Conservation (phyloP, 257 asterid genomes). For the Solanum paucissectum region DNA sequence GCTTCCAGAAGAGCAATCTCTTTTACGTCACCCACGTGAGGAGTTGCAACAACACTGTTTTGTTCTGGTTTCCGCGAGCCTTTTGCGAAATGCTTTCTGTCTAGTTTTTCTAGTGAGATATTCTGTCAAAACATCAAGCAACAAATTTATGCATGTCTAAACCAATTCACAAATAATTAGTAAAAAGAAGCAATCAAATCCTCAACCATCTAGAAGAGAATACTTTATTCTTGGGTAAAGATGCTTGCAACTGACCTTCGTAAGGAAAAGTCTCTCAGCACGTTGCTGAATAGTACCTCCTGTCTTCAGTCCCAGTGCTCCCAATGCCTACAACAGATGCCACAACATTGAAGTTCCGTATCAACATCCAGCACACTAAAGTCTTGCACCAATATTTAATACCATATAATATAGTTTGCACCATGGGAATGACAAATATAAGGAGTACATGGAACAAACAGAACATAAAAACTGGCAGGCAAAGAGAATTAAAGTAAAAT, state of each 20-base stretch:
- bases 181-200: neutral
- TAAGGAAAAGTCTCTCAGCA: slow-evolving; percentile 87
- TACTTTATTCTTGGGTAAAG: neutral
- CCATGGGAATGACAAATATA: neutral
- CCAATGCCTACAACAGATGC: slow-evolving; percentile 47
- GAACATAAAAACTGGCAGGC: neutral
- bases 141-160: slow-evolving; percentile 4
- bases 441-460: neutral
- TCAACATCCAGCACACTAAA: neutral
- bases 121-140: slow-evolving; percentile 31
- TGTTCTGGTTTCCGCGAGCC: slow-evolving; percentile 45
- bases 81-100: slow-evolving; percentile 71
- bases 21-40: slow-evolving; percentile 43
- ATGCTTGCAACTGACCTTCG: slow-evolving; percentile 46
- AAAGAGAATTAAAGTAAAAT: neutral
- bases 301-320: slow-evolving; percentile 81
- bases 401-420: neutral
- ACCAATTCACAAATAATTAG: neutral
- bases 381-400: neutral
- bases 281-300: slow-evolving; percentile 94
- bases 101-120: slow-evolving; percentile 76
- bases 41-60: slow-evolving; percentile 34
- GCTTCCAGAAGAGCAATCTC: slow-evolving; percentile 84
- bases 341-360: neutral
- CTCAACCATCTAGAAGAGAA: neutral